phyloP scores from a whole-genome alignment of 2,329 filamentous ascomycete species.

The Neocucurbitaria cava region DNA sequence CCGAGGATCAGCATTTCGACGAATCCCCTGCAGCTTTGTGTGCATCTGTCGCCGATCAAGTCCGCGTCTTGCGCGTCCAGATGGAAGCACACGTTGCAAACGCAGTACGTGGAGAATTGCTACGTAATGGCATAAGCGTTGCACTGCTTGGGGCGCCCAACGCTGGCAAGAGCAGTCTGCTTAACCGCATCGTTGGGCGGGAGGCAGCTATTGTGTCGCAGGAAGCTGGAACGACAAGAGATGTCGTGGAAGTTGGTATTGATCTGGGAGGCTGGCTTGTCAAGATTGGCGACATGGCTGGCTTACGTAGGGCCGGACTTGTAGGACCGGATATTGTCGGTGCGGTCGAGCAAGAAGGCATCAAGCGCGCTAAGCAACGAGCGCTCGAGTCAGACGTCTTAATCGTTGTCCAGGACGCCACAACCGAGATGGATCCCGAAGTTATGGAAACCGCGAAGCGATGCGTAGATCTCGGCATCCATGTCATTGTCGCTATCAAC shows the following conservation, averaged over 20 bases:
- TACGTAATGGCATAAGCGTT: constrained; percentile 84
- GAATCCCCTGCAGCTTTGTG: constrained; percentile 79
- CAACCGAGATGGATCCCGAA: constrained; percentile 72
- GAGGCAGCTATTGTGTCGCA: constrained; percentile 95
- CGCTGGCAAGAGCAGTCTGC: constrained; percentile 89
- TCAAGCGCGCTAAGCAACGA: constrained; percentile 81
- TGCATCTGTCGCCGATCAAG: constrained; percentile 70
- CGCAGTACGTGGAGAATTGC: constrained; percentile 80
- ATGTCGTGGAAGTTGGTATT: constrained; percentile 89
- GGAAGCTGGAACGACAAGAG: constrained; percentile 91
- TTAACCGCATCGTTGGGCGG: constrained; percentile 87
- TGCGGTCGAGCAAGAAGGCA: constrained; percentile 85
- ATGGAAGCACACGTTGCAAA: constrained; percentile 77
- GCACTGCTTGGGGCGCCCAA: constrained; percentile 92
- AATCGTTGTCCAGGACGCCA: constrained; percentile 72
- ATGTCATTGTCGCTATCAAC: constrained; percentile 67
- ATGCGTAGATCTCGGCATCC: constrained; percentile 58
- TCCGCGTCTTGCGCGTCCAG: constrained; percentile 65
- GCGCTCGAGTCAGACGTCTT: constrained; percentile 86
- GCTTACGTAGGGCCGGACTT: constrained; percentile 67
- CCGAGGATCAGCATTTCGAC: constrained; percentile 96
- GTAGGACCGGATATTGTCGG: constrained; percentile 61
- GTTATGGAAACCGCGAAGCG: constrained; percentile 61
- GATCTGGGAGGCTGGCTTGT: constrained; percentile 91
- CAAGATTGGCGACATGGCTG: constrained; percentile 94